Evolutionary conservation across 2,329 filamentous ascomycete genomes (phyloP), one percentile per base, ranked within the genome.

Genomic region (Rutstroemia sp.): DNA sequence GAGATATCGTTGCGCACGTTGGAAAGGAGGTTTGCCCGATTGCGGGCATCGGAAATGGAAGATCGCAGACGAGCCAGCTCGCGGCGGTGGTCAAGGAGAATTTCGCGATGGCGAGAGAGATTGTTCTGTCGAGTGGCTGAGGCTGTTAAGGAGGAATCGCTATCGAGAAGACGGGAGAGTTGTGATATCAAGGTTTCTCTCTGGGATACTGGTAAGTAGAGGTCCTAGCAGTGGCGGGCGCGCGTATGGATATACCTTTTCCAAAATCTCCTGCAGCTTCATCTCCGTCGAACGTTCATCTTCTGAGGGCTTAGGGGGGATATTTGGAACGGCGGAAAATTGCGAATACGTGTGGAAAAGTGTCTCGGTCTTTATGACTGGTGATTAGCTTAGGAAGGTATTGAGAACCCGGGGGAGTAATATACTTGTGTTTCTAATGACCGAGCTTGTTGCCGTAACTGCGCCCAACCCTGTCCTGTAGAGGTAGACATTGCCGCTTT

Each of bases 71-170:
- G 87, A 4, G 77, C 72, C 39, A 96, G 82, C 72, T 97, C 92
- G 61, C 86, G 86, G 60, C 86, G 84, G 75, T 99, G 92, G 69
- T 95, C 88, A 39, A 83, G 77, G 16, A 97, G 85, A 70, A 96
- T 87, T 75, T 96, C 92, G 63, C 89, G 88, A 65, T 97, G 89
- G 30, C 95, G 87, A 58, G 89, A 81, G 39, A 99, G 84, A 71
- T 97, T 96, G 76, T 92, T 96, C 68, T 96, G 92, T 74, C 97
- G 97, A n/a, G 96, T 81, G 56, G 92, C 91, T 39, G 92, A 97
- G 46, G 91, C 86, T 51, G 88, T 90, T 58, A 95, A 82, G 56
- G 86, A 80, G 21, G 91, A 84, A 78, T 97, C 92, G 56, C 92
- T 95, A 75, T 97, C 92, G 64, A 97, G 88, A 54, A 96, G 85